These are phyloP conservation scores for Cyclotella cryptica DNA, from an alignment of 108 stramenopile species.

Conservation along the genomic window DNA sequence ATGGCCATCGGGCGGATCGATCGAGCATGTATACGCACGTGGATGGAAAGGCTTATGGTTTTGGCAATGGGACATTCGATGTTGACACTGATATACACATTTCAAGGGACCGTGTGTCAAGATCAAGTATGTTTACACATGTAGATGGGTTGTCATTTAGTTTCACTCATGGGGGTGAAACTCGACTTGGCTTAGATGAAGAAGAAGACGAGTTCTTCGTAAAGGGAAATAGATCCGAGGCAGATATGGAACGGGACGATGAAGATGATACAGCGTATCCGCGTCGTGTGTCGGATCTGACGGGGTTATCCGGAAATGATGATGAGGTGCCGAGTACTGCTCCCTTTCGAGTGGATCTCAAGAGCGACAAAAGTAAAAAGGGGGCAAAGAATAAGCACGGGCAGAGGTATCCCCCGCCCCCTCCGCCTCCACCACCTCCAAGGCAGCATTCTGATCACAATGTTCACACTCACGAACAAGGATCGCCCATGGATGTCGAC, in stretches of 20 bases:
- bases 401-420: constrained; percentile 40
- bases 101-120: not conserved
- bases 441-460: constrained; percentile 10
- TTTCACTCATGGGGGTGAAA: not conserved
- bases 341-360: constrained; percentile 31
- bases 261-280: constrained; percentile 1
- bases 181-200: not conserved
- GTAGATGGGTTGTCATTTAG: not conserved
- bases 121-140: constrained; percentile 16
- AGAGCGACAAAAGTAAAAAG: constrained; percentile 17
- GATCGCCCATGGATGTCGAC: constrained; percentile 47
- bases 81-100: not conserved
- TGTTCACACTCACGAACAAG: constrained; percentile 20
- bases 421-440: constrained; percentile 42
- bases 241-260: constrained; percentile 10
- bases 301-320: not conserved
- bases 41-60: not conserved
- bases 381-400: constrained; percentile 16
- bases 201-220: constrained; percentile 3
- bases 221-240: constrained; percentile 3
- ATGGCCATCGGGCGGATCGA: not conserved
- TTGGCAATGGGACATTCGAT: not conserved
- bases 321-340: not conserved
- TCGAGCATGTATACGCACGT: constrained; percentile 12
- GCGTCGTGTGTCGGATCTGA: constrained; percentile 9